Evolutionary conservation across 495 filamentous ascomycete species (phyloP).

Genomic region (Endocarpon pusillum): DNA sequence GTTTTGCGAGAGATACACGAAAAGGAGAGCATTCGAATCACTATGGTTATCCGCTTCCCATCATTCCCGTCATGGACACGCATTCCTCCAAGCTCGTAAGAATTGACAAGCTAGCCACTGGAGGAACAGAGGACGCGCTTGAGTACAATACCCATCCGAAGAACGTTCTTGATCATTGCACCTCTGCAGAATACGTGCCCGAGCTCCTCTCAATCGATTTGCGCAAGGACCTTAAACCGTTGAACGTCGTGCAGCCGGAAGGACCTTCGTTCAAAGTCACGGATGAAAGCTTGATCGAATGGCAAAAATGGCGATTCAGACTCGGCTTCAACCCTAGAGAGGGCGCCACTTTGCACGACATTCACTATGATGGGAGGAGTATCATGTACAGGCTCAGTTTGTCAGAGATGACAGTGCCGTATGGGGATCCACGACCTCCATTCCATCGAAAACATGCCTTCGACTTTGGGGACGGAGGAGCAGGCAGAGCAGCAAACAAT

Average conservation of each 20-base stretch:
- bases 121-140: constrained; percentile 19
- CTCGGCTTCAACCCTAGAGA: constrained; percentile 49
- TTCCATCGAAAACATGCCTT: constrained; percentile 55
- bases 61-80: constrained; percentile 60
- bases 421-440: constrained; percentile 44
- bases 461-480: constrained; percentile 51
- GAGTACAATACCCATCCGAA: constrained; percentile 33
- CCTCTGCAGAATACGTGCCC: constrained; percentile 68
- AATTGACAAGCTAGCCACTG: constrained; percentile 31
- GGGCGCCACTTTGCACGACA: constrained; percentile 43
- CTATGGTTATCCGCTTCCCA: constrained; percentile 60
- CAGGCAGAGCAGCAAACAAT: constrained; percentile 50
- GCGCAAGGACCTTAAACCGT: constrained; percentile 50
- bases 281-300: constrained; percentile 32
- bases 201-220: constrained; percentile 53
- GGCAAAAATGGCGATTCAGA: constrained; percentile 54
- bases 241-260: constrained; percentile 61
- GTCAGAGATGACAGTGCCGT: constrained; percentile 60
- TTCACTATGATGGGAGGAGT: constrained; percentile 50
- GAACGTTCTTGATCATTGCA: constrained; percentile 40
- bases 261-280: constrained; percentile 46
- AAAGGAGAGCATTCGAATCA: too few relatives aligned
- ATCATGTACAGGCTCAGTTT: constrained; percentile 53
- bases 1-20: too few relatives aligned
- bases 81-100: constrained; percentile 43